Conservation (phyloP, 139 green algal species). For the Pycnococcus provasolii region DNA sequence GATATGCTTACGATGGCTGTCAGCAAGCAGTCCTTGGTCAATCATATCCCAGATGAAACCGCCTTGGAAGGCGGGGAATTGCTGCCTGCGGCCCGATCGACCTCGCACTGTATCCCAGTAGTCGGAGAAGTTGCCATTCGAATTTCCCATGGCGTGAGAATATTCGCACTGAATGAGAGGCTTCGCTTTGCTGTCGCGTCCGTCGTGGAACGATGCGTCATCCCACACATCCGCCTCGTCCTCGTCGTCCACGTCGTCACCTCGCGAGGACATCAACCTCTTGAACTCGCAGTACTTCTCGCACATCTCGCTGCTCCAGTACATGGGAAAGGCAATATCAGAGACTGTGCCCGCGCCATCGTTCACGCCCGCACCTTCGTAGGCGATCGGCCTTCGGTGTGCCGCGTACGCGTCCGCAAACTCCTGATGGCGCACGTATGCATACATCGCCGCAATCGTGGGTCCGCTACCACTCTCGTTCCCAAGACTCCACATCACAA, state of each 20-base stretch:
- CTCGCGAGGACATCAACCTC: too few relatives aligned
- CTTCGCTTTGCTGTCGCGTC: slow-evolving; percentile 24
- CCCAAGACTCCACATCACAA: slow-evolving; percentile 88
- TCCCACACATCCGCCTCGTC: too few relatives aligned
- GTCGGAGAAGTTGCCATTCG: slow-evolving; percentile 72
- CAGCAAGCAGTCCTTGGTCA: slow-evolving; percentile 58
- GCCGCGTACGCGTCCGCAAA: background rate
- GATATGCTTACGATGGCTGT: background rate
- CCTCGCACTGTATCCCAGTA: slow-evolving; percentile 58
- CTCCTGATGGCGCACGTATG: background rate
- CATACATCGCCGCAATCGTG: slow-evolving; percentile 22
- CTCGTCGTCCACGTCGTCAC: too few relatives aligned
- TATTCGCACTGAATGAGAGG: slow-evolving; percentile 90
- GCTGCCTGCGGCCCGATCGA: too few relatives aligned
- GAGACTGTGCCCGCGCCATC: background rate
- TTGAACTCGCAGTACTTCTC: too few relatives aligned
- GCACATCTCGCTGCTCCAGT: slow-evolving; percentile 9
- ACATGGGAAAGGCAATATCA: slow-evolving; percentile 10
- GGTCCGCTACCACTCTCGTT: slow-evolving; percentile 84
- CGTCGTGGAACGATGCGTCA: background rate
- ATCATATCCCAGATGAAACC: slow-evolving; percentile 99
- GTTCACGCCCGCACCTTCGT: background rate
- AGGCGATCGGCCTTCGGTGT: background rate
- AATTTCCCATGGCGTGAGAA: slow-evolving; percentile 94
- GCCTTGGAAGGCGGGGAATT: slow-evolving; percentile 45